Percentiles rank a stretch among this genome's conserved stretches.
These are phyloP conservation scores for Cinchona pubescens DNA, from an alignment of 257 asterid genomes.

Conservation along the genomic window DNA sequence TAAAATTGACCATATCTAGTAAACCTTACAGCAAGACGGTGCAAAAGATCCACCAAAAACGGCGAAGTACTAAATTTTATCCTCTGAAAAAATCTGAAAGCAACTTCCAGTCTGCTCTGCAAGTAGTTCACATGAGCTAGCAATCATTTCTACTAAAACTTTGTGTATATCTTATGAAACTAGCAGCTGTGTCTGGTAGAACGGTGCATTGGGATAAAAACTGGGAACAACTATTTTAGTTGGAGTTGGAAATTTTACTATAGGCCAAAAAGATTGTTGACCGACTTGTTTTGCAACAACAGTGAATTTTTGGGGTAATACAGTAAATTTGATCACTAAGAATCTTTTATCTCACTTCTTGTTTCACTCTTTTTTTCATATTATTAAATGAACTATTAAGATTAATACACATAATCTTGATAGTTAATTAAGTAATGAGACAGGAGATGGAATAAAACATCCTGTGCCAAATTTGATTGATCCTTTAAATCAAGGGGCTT, in stretches of 20 bases:
- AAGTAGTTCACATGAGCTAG: slow-evolving; percentile 22
- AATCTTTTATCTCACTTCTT: no score
- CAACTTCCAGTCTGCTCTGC: slow-evolving; percentile 12
- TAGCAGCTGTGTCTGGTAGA: background rate
- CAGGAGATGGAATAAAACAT: no score
- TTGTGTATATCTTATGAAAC: background rate
- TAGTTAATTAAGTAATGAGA: no score
- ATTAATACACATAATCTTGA: no score
- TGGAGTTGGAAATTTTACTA: background rate
- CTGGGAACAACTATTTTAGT: background rate
- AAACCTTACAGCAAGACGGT: background rate
- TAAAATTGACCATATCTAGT: background rate
- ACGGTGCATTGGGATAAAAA: background rate
- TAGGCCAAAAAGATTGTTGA: background rate
- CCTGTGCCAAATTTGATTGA: background rate
- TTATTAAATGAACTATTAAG: no score
- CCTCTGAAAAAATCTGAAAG: slow-evolving; percentile 19
- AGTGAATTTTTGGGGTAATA: background rate
- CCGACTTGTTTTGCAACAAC: background rate
- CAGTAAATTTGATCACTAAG: no score
- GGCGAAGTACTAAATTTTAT: background rate
- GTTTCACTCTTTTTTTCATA: no score
- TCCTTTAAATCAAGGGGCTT: background rate
- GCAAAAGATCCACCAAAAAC: background rate
- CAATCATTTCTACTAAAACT: background rate